phyloP scores from a whole-genome alignment of 352 stramenopile species.

The Elongisporangium anandrum region DNA sequence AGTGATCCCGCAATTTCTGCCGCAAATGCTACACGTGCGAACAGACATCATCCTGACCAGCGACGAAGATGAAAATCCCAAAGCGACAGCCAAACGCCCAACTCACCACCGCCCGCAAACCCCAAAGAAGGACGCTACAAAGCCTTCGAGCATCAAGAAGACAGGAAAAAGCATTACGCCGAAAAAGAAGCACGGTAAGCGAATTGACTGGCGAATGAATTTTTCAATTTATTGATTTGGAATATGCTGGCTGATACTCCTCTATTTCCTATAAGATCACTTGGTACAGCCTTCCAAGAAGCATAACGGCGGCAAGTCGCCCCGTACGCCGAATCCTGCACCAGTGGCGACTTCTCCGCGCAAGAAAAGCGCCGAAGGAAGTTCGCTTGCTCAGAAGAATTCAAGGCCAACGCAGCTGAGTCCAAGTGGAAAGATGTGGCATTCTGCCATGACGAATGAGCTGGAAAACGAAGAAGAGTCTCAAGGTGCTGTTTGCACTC shows the following conservation, averaged over 20 bases:
- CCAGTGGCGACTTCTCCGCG: background rate
- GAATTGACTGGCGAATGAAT: too few relatives aligned
- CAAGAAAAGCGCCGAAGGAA: background rate
- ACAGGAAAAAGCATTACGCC: background rate
- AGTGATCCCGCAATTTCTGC: background rate
- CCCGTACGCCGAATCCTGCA: background rate
- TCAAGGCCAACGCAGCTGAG: background rate
- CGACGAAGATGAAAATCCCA: background rate
- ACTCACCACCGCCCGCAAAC: background rate
- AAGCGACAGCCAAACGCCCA: background rate
- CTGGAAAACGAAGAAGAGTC: too few relatives aligned
- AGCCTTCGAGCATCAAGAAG: background rate
- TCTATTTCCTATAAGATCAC: too few relatives aligned
- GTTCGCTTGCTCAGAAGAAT: background rate
- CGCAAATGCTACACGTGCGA: background rate
- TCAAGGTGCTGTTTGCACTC: background rate
- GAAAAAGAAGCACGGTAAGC: background rate
- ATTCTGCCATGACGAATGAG: background rate
- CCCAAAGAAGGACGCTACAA: background rate
- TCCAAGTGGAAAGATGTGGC: background rate
- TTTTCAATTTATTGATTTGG: too few relatives aligned
- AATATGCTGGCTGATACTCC: too few relatives aligned
- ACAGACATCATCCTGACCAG: background rate
- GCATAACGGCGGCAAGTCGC: background rate
- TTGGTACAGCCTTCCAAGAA: background rate